Percentiles rank a stretch among this genome's conserved stretches.
Evolutionary conservation across 2,329 filamentous ascomycete genomes (phyloP).

Genomic region (Simplicillium aogashimaense): DNA sequence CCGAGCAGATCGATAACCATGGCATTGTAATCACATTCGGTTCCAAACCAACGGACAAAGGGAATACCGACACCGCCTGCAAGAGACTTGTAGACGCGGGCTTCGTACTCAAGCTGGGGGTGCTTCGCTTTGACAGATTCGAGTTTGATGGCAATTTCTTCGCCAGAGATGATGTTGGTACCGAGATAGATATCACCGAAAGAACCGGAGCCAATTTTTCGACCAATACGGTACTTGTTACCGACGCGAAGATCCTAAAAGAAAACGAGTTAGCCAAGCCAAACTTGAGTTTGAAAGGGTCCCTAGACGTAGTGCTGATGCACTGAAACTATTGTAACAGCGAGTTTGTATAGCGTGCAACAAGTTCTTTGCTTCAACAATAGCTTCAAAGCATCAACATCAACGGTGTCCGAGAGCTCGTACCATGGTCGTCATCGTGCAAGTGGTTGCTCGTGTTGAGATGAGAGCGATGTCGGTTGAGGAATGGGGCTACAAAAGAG

Average conservation of each 20-base stretch:
- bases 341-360: neutral
- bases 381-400: neutral
- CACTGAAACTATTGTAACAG: neutral
- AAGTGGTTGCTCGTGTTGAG: conserved; percentile 4
- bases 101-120: conserved; percentile 97
- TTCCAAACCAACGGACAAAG: conserved; percentile 98
- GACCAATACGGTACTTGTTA: conserved; percentile 99
- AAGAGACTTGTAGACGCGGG: conserved; percentile 81
- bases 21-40: conserved; percentile 99
- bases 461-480: too few relatives aligned
- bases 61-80: conserved; percentile 96
- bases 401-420: conserved; percentile 10
- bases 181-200: conserved; percentile 99
- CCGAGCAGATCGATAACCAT: conserved; percentile 98
- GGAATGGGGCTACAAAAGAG: too few relatives aligned
- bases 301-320: neutral
- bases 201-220: conserved; percentile 95
- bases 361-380: neutral
- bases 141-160: conserved; percentile 99
- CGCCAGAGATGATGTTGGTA: conserved; percentile 98
- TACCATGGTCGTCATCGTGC: conserved; percentile 44
- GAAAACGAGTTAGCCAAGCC: conserved; percentile 10
- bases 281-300: neutral
- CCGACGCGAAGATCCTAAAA: conserved; percentile 90
- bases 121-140: conserved; percentile 99